phyloP scores from a whole-genome alignment of 2,329 filamentous ascomycete genomes.

The Phaeomoniella chlamydospora region DNA sequence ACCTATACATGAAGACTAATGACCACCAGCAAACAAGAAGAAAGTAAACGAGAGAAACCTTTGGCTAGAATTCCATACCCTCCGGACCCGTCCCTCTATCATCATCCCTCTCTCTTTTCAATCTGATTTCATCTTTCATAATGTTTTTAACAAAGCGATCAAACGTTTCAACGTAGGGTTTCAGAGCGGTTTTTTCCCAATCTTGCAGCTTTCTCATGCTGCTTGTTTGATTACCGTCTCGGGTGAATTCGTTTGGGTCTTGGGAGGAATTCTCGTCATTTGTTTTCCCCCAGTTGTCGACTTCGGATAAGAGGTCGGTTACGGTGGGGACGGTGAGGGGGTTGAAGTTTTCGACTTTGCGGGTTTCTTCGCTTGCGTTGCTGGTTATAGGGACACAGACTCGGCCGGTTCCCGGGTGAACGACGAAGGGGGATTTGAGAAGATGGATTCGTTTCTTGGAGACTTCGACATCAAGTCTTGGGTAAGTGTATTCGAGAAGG shows the following conservation, averaged over 20 bases:
- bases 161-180: conserved; percentile 85
- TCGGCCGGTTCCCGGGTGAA: conserved; percentile 85
- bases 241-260: conserved; percentile 17
- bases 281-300: conserved; percentile 58
- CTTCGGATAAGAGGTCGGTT: conserved; percentile 64
- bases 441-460: conserved; percentile 97
- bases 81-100: conserved; percentile 28
- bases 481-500: conserved; percentile 94
- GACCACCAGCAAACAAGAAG: too few relatives aligned
- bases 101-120: conserved; percentile 37
- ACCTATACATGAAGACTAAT: too few relatives aligned
- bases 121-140: conserved; percentile 55
- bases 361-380: conserved; percentile 12
- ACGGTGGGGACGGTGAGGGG: conserved; percentile 83
- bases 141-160: conserved; percentile 63
- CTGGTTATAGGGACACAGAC: conserved; percentile 93
- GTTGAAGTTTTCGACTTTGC: conserved; percentile 65
- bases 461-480: conserved; percentile 89
- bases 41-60: too few relatives aligned
- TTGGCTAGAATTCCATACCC: conserved; percentile 58
- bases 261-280: conserved; percentile 27
- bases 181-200: conserved; percentile 94
- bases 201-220: conserved; percentile 46
- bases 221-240: conserved; percentile 20
- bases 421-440: conserved; percentile 91